Evolutionary conservation across 768 basidiomycete genomes (phyloP).

Genomic region (Royoungia palumana): DNA sequence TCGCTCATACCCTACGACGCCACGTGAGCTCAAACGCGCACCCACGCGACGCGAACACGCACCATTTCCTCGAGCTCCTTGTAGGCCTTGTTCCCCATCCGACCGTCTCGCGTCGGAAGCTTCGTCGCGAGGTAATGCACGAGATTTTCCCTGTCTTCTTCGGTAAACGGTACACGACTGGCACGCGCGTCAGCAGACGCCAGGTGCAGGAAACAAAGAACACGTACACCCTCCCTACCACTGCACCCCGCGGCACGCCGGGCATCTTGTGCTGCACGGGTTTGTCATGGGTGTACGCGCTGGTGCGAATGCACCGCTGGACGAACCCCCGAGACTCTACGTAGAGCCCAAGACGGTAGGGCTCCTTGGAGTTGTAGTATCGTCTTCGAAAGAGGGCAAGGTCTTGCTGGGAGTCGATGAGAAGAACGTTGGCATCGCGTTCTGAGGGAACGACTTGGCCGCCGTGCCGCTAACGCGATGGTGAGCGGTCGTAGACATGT

Average conservation of each 20-base stretch:
- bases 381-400: slow-evolving; percentile 21
- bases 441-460: slow-evolving; percentile 19
- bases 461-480: slow-evolving; percentile 14
- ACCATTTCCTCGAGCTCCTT: slow-evolving; percentile 48
- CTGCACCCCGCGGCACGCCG: slow-evolving; percentile 7
- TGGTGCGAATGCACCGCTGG: slow-evolving; percentile 13
- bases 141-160: slow-evolving; percentile 41
- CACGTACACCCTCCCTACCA: slow-evolving; percentile 5
- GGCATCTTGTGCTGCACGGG: slow-evolving; percentile 20
- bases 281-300: slow-evolving; percentile 10
- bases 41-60: slow-evolving; percentile 9
- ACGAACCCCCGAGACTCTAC: slow-evolving; percentile 29
- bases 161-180: slow-evolving; percentile 33
- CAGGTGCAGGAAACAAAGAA: background rate
- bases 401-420: slow-evolving; percentile 29
- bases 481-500: background rate
- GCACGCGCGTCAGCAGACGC: too few relatives aligned
- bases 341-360: slow-evolving; percentile 15
- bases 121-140: slow-evolving; percentile 48
- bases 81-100: slow-evolving; percentile 49
- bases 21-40: background rate
- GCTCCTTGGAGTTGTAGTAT: slow-evolving; percentile 23
- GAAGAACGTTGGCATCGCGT: slow-evolving; percentile 20
- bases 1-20: slow-evolving; percentile 15
- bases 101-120: slow-evolving; percentile 41